Evolutionary conservation across 192 early-diverging fungal species (phyloP), one percentile per base, ranked within the genome.

Genomic region (Coemansia sp.): DNA sequence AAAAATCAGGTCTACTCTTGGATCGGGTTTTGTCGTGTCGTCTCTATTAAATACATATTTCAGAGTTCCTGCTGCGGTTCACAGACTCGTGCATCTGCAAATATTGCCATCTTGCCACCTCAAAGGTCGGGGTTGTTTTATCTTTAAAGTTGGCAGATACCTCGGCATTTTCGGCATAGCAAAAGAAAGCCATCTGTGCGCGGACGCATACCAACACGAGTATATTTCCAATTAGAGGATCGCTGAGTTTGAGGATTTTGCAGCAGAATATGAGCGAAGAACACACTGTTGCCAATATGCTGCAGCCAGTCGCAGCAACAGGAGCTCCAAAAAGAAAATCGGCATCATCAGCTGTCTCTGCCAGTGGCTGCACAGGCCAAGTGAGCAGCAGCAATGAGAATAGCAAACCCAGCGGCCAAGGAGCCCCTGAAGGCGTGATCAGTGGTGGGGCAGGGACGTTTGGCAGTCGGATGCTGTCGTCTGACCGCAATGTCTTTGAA

Each of bases 401-500:
- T 32, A 32, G 32, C 32, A 32, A 32, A 32, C 0, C 4, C 32
- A 32, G 4, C 48, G 55, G 56, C 59, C 37, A 46, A 41, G 63
- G 51, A 40, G 67, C 56, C 39, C 62, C 55, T 61, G 37, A 25
- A 44, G 60, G 5, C 45, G 39, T 7, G 44, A 11, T 14, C 45
- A 60, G 5, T 9, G 56, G 46, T 13, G 63, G 55, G 60, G 38
- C 48, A 49, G 64, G 56, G 14, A 50, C 66, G 44, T 96, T 96
- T 87, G 93, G 96, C 20, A 87, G 88, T 38, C 86, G 96, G 12
- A 71, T 88, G 49, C 82, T 99, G 61, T 84, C 77, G 22, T 84
- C 91, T 67, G 88, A 91, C 44, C 85, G 88, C 43, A 77, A 88
- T 49, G 94, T 98, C 5, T 98, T 91, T 70, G 86, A 88, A 43